A percentile compares a stretch with the other conserved stretches of the same genome.
Conservation (phyloP, 805 yeast species). For the Saturnispora besseyi region DNA sequence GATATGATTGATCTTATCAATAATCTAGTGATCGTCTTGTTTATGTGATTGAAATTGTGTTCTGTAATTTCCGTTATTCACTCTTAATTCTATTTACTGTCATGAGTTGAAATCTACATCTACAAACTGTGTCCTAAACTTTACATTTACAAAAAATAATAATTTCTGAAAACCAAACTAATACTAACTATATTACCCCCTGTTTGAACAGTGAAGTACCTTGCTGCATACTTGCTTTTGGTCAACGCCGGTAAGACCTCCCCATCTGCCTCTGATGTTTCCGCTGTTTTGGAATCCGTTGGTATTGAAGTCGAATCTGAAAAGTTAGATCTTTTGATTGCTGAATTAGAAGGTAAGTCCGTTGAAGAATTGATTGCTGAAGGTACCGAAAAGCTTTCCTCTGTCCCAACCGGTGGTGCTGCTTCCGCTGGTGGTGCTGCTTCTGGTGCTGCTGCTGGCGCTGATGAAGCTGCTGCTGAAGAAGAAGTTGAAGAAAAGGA, state of each 20-base stretch:
- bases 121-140: no score
- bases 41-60: no score
- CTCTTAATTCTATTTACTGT: no score
- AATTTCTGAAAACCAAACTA: no score
- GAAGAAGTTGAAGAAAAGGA: conserved; percentile 43
- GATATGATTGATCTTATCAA: no score
- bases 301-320: conserved; percentile 77
- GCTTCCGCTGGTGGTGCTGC: conserved; percentile 54
- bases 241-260: conserved; percentile 79
- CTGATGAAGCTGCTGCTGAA: conserved; percentile 49
- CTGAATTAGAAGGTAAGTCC: conserved; percentile 71
- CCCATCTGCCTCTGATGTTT: conserved; percentile 73
- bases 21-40: no score
- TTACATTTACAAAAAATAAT: no score
- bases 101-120: no score
- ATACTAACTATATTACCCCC: neutral
- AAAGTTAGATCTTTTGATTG: conserved; percentile 59
- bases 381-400: conserved; percentile 73
- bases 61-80: no score
- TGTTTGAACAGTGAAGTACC: conserved; percentile 56
- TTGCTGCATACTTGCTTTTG: conserved; percentile 89
- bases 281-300: conserved; percentile 61
- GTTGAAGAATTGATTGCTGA: conserved; percentile 67
- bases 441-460: conserved; percentile 47
- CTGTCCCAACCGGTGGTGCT: conserved; percentile 79